Conservation (phyloP, 192 early-diverging fungal species). For the Pecoramyces ruminantium region DNA sequence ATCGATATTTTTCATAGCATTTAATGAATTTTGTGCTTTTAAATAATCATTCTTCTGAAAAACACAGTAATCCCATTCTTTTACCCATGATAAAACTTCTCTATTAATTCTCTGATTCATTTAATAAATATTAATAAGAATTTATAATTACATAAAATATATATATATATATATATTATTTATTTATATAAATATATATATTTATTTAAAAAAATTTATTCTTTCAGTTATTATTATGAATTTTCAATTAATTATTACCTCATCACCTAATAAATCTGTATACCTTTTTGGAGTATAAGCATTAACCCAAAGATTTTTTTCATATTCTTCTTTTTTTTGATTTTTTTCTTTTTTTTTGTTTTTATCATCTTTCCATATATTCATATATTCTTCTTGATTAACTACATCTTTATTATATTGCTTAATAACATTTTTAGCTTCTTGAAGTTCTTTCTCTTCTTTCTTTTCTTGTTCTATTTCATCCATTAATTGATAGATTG, state of each 20-base stretch:
- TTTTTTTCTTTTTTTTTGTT: neutral
- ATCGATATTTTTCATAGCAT: neutral
- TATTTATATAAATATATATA: too few relatives aligned
- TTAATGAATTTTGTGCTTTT: neutral
- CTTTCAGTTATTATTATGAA: neutral
- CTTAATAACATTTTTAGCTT: neutral
- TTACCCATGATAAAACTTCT: conserved; percentile 82
- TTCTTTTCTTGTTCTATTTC: too few relatives aligned
- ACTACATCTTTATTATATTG: neutral
- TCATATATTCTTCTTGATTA: neutral
- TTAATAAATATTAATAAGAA: too few relatives aligned
- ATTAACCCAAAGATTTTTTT: conserved; percentile 60
- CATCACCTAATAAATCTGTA: conserved; percentile 77
- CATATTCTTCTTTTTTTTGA: neutral
- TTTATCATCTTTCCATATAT: neutral
- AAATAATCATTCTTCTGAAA: conserved; percentile 33
- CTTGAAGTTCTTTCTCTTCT: neutral
- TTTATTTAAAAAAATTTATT: neutral
- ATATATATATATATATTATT: too few relatives aligned
- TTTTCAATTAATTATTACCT: too few relatives aligned
- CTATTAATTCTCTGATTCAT: conserved; percentile 67
- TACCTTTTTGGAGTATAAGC: conserved; percentile 71
- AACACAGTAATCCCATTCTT: conserved; percentile 92
- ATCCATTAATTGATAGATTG: too few relatives aligned
- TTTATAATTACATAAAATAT: too few relatives aligned